These are phyloP conservation scores for Cucurbitaria berberidis DNA, from an alignment of 2,329 filamentous ascomycete genomes.

Conservation along the genomic window DNA sequence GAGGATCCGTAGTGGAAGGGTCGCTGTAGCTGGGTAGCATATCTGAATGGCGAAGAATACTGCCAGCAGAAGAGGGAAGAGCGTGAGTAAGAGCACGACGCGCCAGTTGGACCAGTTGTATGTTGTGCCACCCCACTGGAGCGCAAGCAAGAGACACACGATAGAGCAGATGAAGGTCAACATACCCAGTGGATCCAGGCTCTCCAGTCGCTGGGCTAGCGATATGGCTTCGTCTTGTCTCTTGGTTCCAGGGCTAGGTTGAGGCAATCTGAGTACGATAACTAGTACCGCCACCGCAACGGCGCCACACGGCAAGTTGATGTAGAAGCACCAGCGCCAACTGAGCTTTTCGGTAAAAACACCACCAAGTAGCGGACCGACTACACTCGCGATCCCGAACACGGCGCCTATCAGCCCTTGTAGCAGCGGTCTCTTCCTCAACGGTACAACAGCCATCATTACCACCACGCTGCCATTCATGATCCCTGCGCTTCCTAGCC, in stretches of 20 bases:
- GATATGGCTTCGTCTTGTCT: background rate
- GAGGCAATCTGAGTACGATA: slow-evolving; percentile 40
- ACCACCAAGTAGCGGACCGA: slow-evolving; percentile 29
- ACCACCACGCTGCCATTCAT: slow-evolving; percentile 38
- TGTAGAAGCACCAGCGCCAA: slow-evolving; percentile 16
- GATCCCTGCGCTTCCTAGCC: slow-evolving; percentile 33
- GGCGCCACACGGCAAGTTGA: slow-evolving; percentile 31
- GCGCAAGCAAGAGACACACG: slow-evolving; percentile 35
- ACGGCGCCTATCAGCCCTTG: slow-evolving; percentile 51
- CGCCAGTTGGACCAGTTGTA: slow-evolving; percentile 50
- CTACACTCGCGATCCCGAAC: slow-evolving; percentile 48
- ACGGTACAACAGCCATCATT: background rate
- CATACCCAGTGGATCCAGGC: slow-evolving; percentile 40
- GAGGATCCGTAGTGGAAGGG: background rate
- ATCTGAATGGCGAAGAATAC: slow-evolving; percentile 44
- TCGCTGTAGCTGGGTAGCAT: background rate
- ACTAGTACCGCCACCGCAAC: slow-evolving; percentile 21
- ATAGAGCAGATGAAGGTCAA: slow-evolving; percentile 33
- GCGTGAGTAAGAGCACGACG: slow-evolving; percentile 52
- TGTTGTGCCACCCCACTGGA: slow-evolving; percentile 40
- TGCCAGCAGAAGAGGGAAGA: slow-evolving; percentile 49
- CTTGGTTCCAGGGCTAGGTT: background rate
- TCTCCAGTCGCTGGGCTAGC: background rate
- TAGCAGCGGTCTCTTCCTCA: background rate
- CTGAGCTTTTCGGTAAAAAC: slow-evolving; percentile 44